phyloP scores from a whole-genome alignment of 2,329 filamentous ascomycete species.

The Ophiosphaerella korrae region DNA sequence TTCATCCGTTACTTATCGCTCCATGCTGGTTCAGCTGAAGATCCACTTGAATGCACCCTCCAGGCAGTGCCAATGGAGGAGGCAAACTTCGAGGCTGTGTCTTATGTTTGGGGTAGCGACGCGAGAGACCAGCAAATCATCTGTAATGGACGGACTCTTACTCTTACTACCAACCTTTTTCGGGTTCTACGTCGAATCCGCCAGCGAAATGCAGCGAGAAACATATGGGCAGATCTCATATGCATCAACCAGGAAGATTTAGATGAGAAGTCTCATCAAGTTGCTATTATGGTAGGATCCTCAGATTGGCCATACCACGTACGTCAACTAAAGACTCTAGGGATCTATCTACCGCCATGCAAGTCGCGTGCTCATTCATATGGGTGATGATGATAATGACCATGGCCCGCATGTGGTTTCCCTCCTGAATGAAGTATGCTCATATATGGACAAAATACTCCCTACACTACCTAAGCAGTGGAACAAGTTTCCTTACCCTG shows the following conservation, averaged over 20 bases:
- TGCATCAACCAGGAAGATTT: conserved; percentile 20
- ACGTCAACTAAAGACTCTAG: no score
- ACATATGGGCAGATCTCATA: conserved; percentile 20
- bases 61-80: conserved; percentile 2
- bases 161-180: conserved; percentile 10
- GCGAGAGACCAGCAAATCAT: conserved; percentile 6
- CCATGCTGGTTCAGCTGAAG: conserved; percentile 1
- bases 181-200: conserved; percentile 10
- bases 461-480: not conserved
- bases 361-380: conserved; percentile 10
- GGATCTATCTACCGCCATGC: conserved; percentile 16
- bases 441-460: conserved; percentile 2
- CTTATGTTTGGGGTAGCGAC: conserved; percentile 16
- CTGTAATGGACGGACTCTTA: conserved; percentile 6
- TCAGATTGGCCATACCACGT: no score
- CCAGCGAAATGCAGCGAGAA: conserved; percentile 3
- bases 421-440: conserved; percentile 8
- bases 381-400: conserved; percentile 5
- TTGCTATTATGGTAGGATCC: conserved; percentile 8
- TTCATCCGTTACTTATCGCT: conserved; percentile 7
- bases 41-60: conserved; percentile 12
- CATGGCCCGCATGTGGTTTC: conserved; percentile 6
- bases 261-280: conserved; percentile 19
- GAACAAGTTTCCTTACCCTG: conserved; percentile 5
- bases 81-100: conserved; percentile 17